Evolutionary conservation across 176 grass and related monocot species (phyloP).

Genomic region (Echinochloa phyllopogon): DNA sequence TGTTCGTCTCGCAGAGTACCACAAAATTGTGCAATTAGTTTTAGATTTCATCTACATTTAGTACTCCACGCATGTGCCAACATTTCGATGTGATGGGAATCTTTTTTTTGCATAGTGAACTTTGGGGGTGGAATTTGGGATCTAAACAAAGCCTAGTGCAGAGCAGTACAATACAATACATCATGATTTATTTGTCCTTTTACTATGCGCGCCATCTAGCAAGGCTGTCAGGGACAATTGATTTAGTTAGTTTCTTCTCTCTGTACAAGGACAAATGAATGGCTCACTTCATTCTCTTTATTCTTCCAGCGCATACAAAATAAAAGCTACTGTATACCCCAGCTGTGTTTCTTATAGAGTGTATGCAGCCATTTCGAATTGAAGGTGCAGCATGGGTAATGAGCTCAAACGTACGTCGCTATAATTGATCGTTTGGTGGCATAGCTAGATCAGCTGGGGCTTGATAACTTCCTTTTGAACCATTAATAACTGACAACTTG

Average conservation of each 20-base stretch:
- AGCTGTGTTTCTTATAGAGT: background rate
- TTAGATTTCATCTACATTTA: too few relatives aligned
- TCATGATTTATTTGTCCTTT: background rate
- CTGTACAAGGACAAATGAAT: background rate
- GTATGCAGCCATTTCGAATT: background rate
- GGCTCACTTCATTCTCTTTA: background rate
- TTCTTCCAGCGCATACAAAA: background rate
- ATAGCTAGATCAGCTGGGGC: background rate
- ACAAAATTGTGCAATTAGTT: too few relatives aligned
- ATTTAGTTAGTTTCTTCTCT: background rate
- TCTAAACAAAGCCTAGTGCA: too few relatives aligned
- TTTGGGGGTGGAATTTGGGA: too few relatives aligned
- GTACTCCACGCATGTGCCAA: too few relatives aligned
- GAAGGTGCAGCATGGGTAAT: background rate
- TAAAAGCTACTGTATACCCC: background rate
- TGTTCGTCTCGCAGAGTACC: too few relatives aligned
- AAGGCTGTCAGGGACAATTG: background rate
- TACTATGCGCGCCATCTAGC: background rate
- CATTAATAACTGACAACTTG: conserved; percentile 10
- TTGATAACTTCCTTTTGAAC: background rate
- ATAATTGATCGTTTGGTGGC: conserved; percentile 36
- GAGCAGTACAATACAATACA: background rate
- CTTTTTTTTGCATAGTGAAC: too few relatives aligned
- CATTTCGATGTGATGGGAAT: too few relatives aligned
- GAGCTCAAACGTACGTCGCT: background rate